These are phyloP conservation scores for Tylopilus sp. DNA, from an alignment of 1,284 basidiomycete genomes.

Conservation along the genomic window DNA sequence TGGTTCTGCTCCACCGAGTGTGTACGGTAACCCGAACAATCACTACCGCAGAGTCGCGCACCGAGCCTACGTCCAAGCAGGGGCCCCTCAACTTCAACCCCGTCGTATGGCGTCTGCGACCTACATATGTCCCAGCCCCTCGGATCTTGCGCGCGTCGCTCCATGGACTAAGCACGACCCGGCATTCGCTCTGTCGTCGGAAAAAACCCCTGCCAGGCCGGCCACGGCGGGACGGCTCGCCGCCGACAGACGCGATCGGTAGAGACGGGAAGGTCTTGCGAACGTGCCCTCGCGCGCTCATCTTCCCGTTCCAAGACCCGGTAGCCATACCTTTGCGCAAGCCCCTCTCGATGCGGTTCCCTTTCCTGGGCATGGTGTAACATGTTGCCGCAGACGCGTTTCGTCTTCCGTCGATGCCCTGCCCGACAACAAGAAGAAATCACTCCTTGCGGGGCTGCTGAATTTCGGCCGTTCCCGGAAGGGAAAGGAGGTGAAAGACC, in stretches of 20 bases:
- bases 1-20: conserved; percentile 30
- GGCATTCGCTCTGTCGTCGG: neutral
- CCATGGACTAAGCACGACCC: neutral
- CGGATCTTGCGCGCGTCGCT: neutral
- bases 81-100: neutral
- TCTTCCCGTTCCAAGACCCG: neutral
- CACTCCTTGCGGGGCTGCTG: conserved; percentile 11
- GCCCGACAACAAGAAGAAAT: conserved; percentile 6
- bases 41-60: conserved; percentile 26
- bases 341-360: conserved; percentile 13
- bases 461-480: conserved; percentile 4
- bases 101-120: conserved; percentile 13
- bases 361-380: neutral
- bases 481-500: conserved; percentile 1
- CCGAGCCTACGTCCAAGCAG: conserved; percentile 14
- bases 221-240: neutral
- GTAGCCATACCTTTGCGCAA: conserved; percentile 3
- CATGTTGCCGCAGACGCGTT: conserved; percentile 9
- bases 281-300: neutral
- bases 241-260: neutral
- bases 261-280: neutral
- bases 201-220: neutral
- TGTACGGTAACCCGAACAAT: conserved; percentile 20
- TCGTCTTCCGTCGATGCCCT: conserved; percentile 7
- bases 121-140: neutral